Base-by-base conservation (phyloP, 441 rosid species). In the Pelargonium citronellum region DNA sequence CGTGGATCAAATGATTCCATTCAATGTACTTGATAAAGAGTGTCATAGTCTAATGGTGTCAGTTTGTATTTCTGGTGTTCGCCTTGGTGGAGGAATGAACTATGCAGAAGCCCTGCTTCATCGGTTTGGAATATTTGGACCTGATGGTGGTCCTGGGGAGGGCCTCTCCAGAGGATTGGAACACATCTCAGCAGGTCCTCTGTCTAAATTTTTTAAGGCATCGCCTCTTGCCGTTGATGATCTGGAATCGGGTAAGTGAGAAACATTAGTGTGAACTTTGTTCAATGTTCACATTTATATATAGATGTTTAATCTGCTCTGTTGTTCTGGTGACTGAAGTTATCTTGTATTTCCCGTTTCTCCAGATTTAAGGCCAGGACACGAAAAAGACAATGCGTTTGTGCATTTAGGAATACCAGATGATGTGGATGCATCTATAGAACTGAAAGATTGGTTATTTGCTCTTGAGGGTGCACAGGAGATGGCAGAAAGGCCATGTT, bases 71-170 rank as follows among this genome's bases (percentile, higher is more conserved):
- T 90, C 91, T 74, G 97, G 95, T 70, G 79, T 86, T 66, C 85
- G 91, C 66, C 87, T 95, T 72, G 97, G 97, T 47, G 99, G 99
- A 78, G 99, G 99, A 76, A 84, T 89, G 91, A 83, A 76, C 81
- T 86, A 87, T 74, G 74, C 91, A 10, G 91, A 87, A 81, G 81
- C 89, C 72, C 82, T 83, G 64, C 79, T 84, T 72, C 89, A 80
- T 68, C 77, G 79, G 16, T 82, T 83, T 75, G 96, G 99, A 74
- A 83, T 95, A 78, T 79, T 95, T 75, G 92, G 86, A 66, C 87
- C 83, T 67, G 91, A 92, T 85, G 99, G 97, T 75, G 93, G 97
- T 78, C 99, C 99, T 57, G 94, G 98, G 55, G 82, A 83, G 83
- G 95, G 85, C 49, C 87, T 95, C 20, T 81, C 96, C 65, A 90